These are phyloP conservation scores for Candida verbasci DNA, from an alignment of 805 yeast genomes.

Conservation along the genomic window DNA sequence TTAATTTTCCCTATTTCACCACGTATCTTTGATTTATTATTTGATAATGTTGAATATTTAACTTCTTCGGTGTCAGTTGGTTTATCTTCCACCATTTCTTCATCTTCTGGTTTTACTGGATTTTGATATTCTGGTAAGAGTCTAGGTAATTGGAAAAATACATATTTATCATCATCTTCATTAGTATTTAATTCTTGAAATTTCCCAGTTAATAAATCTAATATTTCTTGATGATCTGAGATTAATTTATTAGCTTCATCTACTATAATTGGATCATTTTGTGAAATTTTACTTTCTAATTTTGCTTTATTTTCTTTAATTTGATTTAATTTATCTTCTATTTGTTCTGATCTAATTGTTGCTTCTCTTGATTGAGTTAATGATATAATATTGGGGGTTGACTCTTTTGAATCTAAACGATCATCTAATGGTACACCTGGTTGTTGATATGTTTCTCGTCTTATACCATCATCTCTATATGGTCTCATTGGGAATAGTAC, in stretches of 20 bases:
- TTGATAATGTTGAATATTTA: conserved; percentile 11
- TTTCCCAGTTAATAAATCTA: conserved; percentile 21
- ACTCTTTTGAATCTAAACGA: conserved; percentile 5
- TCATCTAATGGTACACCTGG: conserved; percentile 6
- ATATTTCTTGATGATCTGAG: conserved; percentile 27
- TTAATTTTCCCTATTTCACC: conserved; percentile 75
- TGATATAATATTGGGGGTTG: conserved; percentile 8
- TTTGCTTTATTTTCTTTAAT: conserved; percentile 22
- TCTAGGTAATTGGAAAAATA: conserved; percentile 48
- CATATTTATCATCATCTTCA: conserved; percentile 16
- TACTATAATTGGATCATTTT: conserved; percentile 14
- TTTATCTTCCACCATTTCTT: conserved; percentile 1
- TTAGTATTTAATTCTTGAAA: conserved; percentile 18
- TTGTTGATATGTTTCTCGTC: conserved; percentile 11
- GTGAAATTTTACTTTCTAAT: conserved; percentile 25
- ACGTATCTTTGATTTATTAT: conserved; percentile 7
- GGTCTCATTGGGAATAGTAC: conserved; percentile 71
- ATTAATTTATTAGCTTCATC: conserved; percentile 27
- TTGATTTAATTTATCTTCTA: conserved; percentile 23
- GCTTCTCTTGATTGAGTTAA: conserved; percentile 14
- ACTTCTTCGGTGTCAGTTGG: conserved; percentile 5
- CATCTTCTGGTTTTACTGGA: conserved; percentile 10
- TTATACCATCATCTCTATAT: conserved; percentile 36
- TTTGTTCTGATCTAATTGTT: conserved; percentile 26
- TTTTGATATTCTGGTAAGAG: conserved; percentile 34